These are phyloP conservation scores for Trichoderma sp. DNA, from an alignment of 2,329 filamentous ascomycete species.

Conservation along the genomic window DNA sequence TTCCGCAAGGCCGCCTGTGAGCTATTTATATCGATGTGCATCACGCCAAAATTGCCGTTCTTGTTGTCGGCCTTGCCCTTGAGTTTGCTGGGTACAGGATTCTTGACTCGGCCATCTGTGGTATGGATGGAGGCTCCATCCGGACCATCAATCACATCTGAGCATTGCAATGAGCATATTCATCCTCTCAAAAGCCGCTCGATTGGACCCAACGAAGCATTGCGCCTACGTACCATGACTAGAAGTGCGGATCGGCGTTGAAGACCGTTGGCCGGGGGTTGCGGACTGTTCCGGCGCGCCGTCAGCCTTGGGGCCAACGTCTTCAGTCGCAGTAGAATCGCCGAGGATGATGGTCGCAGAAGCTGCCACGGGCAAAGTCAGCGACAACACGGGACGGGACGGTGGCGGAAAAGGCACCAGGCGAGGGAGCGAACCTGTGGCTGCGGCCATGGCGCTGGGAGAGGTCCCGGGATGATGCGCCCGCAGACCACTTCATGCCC, in stretches of 20 bases:
- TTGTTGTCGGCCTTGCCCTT: constrained; percentile 61
- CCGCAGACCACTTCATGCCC: constrained; percentile 31
- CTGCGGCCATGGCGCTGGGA: constrained; percentile 37
- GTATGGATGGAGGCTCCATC: constrained; percentile 28
- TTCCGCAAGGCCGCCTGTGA: constrained; percentile 54
- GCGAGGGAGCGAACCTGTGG: constrained; percentile 35
- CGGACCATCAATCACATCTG: constrained; percentile 22
- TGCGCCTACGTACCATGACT: constrained; percentile 28
- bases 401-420: constrained; percentile 8
- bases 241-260: constrained; percentile 22
- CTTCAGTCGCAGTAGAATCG: constrained; percentile 19
- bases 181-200: background rate
- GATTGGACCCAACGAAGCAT: background rate
- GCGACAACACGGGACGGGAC: constrained; percentile 23
- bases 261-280: constrained; percentile 7
- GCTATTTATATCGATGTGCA: constrained; percentile 61
- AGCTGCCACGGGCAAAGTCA: constrained; percentile 32
- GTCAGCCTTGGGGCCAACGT: constrained; percentile 10
- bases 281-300: constrained; percentile 21
- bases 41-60: constrained; percentile 65
- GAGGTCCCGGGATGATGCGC: constrained; percentile 31
- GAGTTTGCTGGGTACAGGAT: constrained; percentile 65
- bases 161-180: constrained; percentile 19
- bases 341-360: constrained; percentile 28
- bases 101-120: constrained; percentile 47